Percentiles rank a stretch among this genome's conserved stretches.
Conservation (phyloP, 2,329 filamentous ascomycete species). For the Aspergillus sp. region DNA sequence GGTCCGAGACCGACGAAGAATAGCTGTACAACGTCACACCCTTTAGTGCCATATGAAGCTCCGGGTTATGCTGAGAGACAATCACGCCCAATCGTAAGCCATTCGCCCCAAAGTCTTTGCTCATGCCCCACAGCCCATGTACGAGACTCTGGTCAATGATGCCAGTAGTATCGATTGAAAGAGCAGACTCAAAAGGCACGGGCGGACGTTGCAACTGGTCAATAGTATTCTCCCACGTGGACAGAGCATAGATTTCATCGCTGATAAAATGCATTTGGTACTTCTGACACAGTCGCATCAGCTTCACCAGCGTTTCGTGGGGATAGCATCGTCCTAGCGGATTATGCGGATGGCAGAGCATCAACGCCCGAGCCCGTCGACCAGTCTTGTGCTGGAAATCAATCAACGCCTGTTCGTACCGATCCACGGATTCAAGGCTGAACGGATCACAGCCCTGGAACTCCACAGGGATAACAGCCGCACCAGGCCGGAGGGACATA, state of each 20-base stretch:
- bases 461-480: slow-evolving; percentile 37
- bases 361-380: slow-evolving; percentile 38
- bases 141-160: slow-evolving; percentile 44
- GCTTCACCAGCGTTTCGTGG: slow-evolving; percentile 29
- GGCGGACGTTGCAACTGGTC: slow-evolving; percentile 14
- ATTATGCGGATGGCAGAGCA: slow-evolving; percentile 47
- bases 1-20: slow-evolving; percentile 38
- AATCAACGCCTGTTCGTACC: slow-evolving; percentile 40
- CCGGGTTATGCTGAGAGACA: slow-evolving; percentile 41
- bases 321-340: slow-evolving; percentile 45
- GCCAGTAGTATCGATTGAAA: slow-evolving; percentile 37
- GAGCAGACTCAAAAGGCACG: slow-evolving; percentile 39
- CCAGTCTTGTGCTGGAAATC: slow-evolving; percentile 30
- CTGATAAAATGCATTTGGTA: slow-evolving; percentile 47
- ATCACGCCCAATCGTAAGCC: slow-evolving; percentile 47
- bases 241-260: slow-evolving; percentile 54
- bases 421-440: slow-evolving; percentile 29
- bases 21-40: slow-evolving; percentile 41
- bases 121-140: slow-evolving; percentile 44
- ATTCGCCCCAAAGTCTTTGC: slow-evolving; percentile 50
- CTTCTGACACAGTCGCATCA: slow-evolving; percentile 44
- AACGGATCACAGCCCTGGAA: slow-evolving; percentile 42
- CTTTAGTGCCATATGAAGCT: slow-evolving; percentile 33
- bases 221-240: slow-evolving; percentile 39
- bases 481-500: slow-evolving; percentile 36